A percentile compares a stretch with the other conserved stretches of the same genome.
phyloP scores from a whole-genome alignment of 495 filamentous ascomycete species.

The Xylaria nigripes region DNA sequence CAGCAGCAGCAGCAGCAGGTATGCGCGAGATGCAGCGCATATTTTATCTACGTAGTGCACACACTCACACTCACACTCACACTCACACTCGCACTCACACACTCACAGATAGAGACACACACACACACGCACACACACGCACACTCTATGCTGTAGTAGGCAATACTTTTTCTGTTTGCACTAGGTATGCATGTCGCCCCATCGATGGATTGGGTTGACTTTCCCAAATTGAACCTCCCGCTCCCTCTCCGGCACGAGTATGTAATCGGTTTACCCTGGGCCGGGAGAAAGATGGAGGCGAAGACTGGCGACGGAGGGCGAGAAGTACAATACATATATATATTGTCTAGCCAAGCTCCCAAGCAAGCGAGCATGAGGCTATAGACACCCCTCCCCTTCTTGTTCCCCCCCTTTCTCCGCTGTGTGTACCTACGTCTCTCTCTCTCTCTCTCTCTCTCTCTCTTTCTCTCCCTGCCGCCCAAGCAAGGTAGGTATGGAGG shows the following conservation, averaged over 20 bases:
- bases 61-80: not conserved
- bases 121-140: not conserved
- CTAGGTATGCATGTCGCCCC: not conserved
- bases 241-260: not conserved
- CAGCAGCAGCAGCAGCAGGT: not conserved
- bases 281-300: not conserved
- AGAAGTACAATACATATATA: slow-evolving; percentile 6
- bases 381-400: slow-evolving; percentile 2
- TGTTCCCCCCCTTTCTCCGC: not conserved
- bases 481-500: no score
- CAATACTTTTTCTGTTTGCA: not conserved
- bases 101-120: no score
- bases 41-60: not conserved
- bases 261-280: not conserved
- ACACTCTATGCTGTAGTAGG: not conserved
- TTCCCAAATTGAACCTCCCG: slow-evolving; percentile 1
- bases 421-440: not conserved
- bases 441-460: no score
- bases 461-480: no score
- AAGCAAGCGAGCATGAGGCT: no score
- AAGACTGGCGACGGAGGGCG: not conserved
- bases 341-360: slow-evolving; percentile 4
- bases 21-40: slow-evolving; percentile 33
- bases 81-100: not conserved
- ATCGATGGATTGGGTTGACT: slow-evolving; percentile 7